phyloP scores from a whole-genome alignment of 2,329 filamentous ascomycete species.

The Curvularia sp. region DNA sequence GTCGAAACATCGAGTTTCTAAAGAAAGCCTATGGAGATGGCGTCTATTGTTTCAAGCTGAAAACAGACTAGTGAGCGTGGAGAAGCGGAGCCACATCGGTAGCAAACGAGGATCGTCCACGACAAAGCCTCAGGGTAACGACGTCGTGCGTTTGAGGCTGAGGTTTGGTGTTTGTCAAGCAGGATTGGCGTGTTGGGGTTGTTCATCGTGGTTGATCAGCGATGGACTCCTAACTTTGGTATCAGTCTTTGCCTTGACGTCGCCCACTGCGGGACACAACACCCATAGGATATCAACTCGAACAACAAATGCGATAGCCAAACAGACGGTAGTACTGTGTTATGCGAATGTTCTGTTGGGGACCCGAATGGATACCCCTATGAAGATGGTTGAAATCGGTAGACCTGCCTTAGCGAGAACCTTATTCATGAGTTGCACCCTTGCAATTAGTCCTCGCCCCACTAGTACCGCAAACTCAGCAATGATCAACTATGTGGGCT shows the following conservation, averaged over 20 bases:
- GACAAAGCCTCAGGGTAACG: too few species aligned
- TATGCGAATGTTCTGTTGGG: constrained; percentile 16
- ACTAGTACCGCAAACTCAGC: constrained; percentile 3
- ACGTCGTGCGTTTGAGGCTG: constrained; percentile 16
- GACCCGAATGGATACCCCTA: constrained; percentile 10
- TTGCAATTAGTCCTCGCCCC: constrained; percentile 13
- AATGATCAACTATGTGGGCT: neutral
- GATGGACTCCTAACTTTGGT: neutral
- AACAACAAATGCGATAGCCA: neutral
- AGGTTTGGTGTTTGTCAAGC: neutral
- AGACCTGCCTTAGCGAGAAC: constrained; percentile 14
- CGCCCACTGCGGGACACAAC: neutral
- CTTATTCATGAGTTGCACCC: constrained; percentile 11
- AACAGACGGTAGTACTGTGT: neutral
- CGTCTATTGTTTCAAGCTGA: constrained; percentile 25
- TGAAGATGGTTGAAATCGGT: constrained; percentile 4
- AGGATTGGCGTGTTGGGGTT: neutral
- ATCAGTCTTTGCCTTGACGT: neutral
- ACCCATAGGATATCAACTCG: neutral
- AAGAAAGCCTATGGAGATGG: constrained; percentile 26
- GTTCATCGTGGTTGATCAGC: constrained; percentile 1
- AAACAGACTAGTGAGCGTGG: constrained; percentile 16
- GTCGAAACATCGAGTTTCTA: constrained; percentile 30
- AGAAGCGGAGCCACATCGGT: constrained; percentile 10
- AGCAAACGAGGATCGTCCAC: constrained; percentile 23